A percentile compares a stretch with the other conserved stretches of the same genome.
phyloP scores from a whole-genome alignment of 805 yeast genomes.

The Komagataella ulmi region DNA sequence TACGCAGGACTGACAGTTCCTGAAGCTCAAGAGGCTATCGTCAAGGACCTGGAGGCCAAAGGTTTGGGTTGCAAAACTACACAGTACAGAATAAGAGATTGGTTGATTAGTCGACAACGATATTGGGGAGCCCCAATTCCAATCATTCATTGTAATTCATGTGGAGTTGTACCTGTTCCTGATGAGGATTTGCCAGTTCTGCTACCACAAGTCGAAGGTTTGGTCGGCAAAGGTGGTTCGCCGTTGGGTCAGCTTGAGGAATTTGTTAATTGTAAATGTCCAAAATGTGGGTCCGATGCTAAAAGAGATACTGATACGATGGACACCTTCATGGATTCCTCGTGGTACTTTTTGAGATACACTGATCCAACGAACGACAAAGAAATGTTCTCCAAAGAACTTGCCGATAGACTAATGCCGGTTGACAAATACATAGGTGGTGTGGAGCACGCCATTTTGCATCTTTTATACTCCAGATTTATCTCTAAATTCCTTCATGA shows the following conservation, averaged over 20 bases:
- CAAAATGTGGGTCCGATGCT: conserved; percentile 62
- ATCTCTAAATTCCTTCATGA: conserved; percentile 65
- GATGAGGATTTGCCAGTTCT: conserved; percentile 73
- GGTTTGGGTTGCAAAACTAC: conserved; percentile 32
- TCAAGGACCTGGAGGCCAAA: conserved; percentile 21
- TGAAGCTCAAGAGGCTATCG: conserved; percentile 39
- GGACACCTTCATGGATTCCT: conserved; percentile 97
- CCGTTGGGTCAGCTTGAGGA: conserved; percentile 58
- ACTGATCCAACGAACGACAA: conserved; percentile 54
- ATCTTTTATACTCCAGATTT: conserved; percentile 76
- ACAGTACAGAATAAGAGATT: conserved; percentile 68
- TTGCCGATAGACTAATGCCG: conserved; percentile 49
- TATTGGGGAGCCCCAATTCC: conserved; percentile 99
- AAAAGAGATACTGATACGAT: conserved; percentile 92
- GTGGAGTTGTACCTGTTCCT: conserved; percentile 93
- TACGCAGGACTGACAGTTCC: conserved; percentile 33
- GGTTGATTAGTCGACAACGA: conserved; percentile 90
- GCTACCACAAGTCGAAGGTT: conserved; percentile 43
- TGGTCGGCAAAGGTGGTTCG: conserved; percentile 41
- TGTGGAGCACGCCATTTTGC: conserved; percentile 92
- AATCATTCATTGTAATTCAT: conserved; percentile 68
- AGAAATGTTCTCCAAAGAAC: conserved; percentile 37
- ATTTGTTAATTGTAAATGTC: conserved; percentile 68
- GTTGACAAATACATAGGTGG: conserved; percentile 92
- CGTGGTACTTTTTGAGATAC: conserved; percentile 90